phyloP scores from a whole-genome alignment of 1,139 yeast genomes.

The Candida dubliniensis region DNA sequence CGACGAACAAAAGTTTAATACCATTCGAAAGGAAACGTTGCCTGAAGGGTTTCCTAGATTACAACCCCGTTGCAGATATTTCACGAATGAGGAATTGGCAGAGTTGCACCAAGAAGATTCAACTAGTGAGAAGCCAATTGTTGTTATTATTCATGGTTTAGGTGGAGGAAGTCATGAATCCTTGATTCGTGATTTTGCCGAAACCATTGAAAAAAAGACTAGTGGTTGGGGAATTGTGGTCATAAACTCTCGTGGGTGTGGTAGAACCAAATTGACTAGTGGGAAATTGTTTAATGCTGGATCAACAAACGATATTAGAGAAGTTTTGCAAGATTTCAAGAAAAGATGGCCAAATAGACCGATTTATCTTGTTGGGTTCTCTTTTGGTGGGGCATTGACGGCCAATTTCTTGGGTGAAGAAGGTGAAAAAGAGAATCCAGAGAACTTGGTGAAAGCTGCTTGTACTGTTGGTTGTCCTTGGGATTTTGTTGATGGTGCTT shows the following conservation, averaged over 20 bases:
- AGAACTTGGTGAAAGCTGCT: slow-evolving; percentile 58
- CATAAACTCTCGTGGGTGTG: slow-evolving; percentile 83
- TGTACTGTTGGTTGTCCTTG: slow-evolving; percentile 76
- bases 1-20: slow-evolving; percentile 47
- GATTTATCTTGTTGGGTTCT: slow-evolving; percentile 75
- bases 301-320: slow-evolving; percentile 72
- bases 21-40: slow-evolving; percentile 52
- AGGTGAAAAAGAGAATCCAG: slow-evolving; percentile 21
- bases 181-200: slow-evolving; percentile 67
- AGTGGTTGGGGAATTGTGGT: slow-evolving; percentile 63
- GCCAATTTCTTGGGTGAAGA: slow-evolving; percentile 80
- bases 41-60: slow-evolving; percentile 71
- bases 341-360: slow-evolving; percentile 67
- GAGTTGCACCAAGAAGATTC: slow-evolving; percentile 27
- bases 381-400: slow-evolving; percentile 83
- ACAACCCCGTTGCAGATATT: slow-evolving; percentile 77
- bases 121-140: slow-evolving; percentile 52
- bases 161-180: slow-evolving; percentile 94
- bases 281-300: slow-evolving; percentile 74
- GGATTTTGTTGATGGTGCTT: slow-evolving; percentile 67
- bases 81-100: slow-evolving; percentile 44
- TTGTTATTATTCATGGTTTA: slow-evolving; percentile 77
- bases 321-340: slow-evolving; percentile 54
- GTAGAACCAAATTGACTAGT: slow-evolving; percentile 74
- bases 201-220: slow-evolving; percentile 28